A percentile compares a stretch with the other conserved stretches of the same genome.
Evolutionary conservation across 768 basidiomycete species (phyloP).

Genomic region (Rhodosporidiobolus sp.): DNA sequence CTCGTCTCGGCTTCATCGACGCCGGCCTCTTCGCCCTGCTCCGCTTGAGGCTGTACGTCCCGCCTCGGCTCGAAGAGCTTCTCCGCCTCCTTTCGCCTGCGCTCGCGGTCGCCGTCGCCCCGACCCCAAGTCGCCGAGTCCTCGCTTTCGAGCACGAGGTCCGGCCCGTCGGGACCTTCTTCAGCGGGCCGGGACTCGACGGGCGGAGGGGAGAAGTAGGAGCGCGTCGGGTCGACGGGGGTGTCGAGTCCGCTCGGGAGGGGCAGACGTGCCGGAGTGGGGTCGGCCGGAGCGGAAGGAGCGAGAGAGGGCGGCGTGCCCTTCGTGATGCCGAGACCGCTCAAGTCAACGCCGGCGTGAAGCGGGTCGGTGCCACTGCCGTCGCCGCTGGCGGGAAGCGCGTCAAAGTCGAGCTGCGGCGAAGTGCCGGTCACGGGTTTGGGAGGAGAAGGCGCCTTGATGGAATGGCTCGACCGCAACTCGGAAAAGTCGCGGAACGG

Average conservation of each 20-base stretch:
- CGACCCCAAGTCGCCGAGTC: constrained; percentile 42
- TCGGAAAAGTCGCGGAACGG: constrained; percentile 31
- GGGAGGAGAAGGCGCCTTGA: background rate
- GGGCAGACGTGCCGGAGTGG: no score
- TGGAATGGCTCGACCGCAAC: constrained; percentile 12
- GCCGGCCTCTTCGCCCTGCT: constrained; percentile 37
- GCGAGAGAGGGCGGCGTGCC: constrained; percentile 19
- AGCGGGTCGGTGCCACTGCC: background rate
- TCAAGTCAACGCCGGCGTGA: constrained; percentile 8
- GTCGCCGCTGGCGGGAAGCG: constrained; percentile 14
- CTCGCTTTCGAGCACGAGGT: constrained; percentile 39
- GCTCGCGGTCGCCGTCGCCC: constrained; percentile 54
- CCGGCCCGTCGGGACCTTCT: constrained; percentile 41
- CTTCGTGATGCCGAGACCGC: constrained; percentile 35
- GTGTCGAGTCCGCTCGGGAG: background rate
- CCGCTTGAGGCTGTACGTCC: background rate
- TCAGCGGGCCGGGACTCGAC: constrained; percentile 45
- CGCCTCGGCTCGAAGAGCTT: background rate
- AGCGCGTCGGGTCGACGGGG: constrained; percentile 7
- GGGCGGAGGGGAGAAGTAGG: constrained; percentile 20
- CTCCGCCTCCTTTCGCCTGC: constrained; percentile 47
- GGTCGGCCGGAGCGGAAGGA: background rate
- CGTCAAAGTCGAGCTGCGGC: constrained; percentile 6
- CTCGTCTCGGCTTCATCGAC: constrained; percentile 48
- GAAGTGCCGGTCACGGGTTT: background rate